Conservation (phyloP, 768 basidiomycete genomes). For the Tephrocybe sp. region DNA sequence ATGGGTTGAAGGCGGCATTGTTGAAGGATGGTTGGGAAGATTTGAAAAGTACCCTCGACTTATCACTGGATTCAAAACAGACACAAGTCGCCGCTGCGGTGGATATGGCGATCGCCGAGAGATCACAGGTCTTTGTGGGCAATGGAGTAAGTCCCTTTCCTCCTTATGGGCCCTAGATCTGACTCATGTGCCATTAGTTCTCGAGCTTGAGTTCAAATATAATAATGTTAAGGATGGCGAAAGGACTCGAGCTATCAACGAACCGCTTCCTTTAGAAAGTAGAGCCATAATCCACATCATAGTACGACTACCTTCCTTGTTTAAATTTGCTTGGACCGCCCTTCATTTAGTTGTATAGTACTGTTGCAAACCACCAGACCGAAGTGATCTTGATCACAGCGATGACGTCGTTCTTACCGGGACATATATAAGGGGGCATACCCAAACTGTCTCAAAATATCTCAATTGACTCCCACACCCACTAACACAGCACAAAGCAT, state of each 20-base stretch:
- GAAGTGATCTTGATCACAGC: background rate
- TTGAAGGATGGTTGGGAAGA: slow-evolving; percentile 50
- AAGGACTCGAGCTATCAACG: slow-evolving; percentile 36
- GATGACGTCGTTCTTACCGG: slow-evolving; percentile 15
- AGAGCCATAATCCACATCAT: background rate
- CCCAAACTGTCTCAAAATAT: slow-evolving; percentile 5
- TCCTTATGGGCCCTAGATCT: background rate
- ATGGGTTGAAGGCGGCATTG: slow-evolving; percentile 36
- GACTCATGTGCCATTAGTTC: slow-evolving; percentile 28
- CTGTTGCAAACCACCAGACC: background rate
- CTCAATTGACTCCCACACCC: slow-evolving; percentile 6
- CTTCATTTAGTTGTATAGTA: background rate
- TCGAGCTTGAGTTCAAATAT: slow-evolving; percentile 53
- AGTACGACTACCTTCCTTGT: slow-evolving; percentile 7
- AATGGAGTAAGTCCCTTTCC: slow-evolving; percentile 49
- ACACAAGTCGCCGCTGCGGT: slow-evolving; percentile 49
- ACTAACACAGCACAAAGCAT: background rate
- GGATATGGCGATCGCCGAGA: slow-evolving; percentile 61
- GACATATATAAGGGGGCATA: slow-evolving; percentile 7
- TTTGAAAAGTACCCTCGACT: slow-evolving; percentile 40
- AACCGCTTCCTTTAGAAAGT: slow-evolving; percentile 41
- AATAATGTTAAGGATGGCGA: slow-evolving; percentile 44
- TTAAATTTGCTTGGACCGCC: background rate
- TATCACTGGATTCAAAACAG: slow-evolving; percentile 46
- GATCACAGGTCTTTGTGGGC: slow-evolving; percentile 59